phyloP scores from a whole-genome alignment of 1,284 basidiomycete genomes.

The Apiotrichum akiyoshidainum region DNA sequence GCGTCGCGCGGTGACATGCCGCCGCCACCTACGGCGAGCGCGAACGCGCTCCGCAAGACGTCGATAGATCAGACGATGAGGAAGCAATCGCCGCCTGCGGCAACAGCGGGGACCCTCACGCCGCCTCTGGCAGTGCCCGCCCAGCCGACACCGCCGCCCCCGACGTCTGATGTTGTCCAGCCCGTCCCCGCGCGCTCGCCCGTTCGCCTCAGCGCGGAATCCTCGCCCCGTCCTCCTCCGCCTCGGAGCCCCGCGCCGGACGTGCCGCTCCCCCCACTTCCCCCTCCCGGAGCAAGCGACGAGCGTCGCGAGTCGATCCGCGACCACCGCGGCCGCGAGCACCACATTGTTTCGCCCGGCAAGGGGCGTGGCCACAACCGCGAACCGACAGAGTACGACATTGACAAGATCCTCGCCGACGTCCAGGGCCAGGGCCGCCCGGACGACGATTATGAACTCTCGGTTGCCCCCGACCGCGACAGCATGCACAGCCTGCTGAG shows the following conservation, averaged over 20 bases:
- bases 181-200: neutral
- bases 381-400: slow-evolving; percentile 10
- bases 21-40: slow-evolving; percentile 1
- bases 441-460: no score
- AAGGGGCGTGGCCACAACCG: neutral
- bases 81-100: neutral
- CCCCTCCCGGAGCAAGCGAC: neutral
- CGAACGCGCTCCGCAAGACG: neutral
- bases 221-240: neutral
- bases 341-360: neutral
- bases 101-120: neutral
- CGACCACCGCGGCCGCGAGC: neutral
- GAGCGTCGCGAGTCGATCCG: neutral
- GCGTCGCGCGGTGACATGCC: neutral
- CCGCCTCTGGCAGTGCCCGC: neutral
- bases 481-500: neutral
- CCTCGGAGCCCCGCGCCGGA: slow-evolving; percentile 11
- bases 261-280: slow-evolving; percentile 7
- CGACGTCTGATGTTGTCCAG: neutral
- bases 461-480: no score
- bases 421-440: neutral
- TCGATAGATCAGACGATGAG: neutral
- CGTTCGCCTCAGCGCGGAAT: neutral
- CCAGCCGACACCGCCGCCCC: neutral
- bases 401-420: slow-evolving; percentile 11